Percentiles rank a stretch among this genome's conserved stretches.
phyloP scores from a whole-genome alignment of 495 filamentous ascomycete genomes.

The Trichoderma erinaceum region DNA sequence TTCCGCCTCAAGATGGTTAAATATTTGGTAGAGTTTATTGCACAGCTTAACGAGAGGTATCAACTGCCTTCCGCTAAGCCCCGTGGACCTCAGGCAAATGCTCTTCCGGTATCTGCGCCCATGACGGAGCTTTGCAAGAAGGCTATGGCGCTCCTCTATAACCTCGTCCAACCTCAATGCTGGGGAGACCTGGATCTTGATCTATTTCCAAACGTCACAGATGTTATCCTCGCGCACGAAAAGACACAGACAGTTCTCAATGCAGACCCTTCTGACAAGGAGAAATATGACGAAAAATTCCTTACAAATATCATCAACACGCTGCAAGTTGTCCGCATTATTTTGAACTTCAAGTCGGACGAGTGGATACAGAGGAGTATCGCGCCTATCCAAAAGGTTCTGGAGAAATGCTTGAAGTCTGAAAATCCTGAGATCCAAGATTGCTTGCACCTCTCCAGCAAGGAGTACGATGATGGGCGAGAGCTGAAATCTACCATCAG shows the following conservation, averaged over 20 bases:
- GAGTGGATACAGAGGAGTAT: slow-evolving; percentile 83
- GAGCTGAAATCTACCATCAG: slow-evolving; percentile 63
- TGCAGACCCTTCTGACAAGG: slow-evolving; percentile 74
- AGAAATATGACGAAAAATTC: slow-evolving; percentile 76
- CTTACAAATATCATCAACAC: slow-evolving; percentile 85
- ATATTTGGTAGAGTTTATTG: slow-evolving; percentile 91
- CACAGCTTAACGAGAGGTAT: slow-evolving; percentile 77
- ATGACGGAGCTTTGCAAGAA: slow-evolving; percentile 76
- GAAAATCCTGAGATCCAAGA: slow-evolving; percentile 89
- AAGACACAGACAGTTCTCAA: slow-evolving; percentile 64
- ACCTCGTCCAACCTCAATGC: slow-evolving; percentile 77
- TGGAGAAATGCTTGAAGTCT: slow-evolving; percentile 82
- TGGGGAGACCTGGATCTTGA: slow-evolving; percentile 93
- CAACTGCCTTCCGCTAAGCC: slow-evolving; percentile 61
- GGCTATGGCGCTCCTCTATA: slow-evolving; percentile 72
- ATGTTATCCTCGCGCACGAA: slow-evolving; percentile 68
- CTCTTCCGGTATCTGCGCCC: slow-evolving; percentile 43
- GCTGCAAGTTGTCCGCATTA: slow-evolving; percentile 79
- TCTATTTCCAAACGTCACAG: slow-evolving; percentile 81
- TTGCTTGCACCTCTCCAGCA: slow-evolving; percentile 67
- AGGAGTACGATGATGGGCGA: slow-evolving; percentile 56
- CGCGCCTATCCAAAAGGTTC: slow-evolving; percentile 69
- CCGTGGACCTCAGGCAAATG: slow-evolving; percentile 43
- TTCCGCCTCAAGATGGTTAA: slow-evolving; percentile 75
- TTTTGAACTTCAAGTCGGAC: slow-evolving; percentile 76